Evolutionary conservation across 1,139 yeast species (phyloP).

Genomic region (Blastobotrys apis): DNA sequence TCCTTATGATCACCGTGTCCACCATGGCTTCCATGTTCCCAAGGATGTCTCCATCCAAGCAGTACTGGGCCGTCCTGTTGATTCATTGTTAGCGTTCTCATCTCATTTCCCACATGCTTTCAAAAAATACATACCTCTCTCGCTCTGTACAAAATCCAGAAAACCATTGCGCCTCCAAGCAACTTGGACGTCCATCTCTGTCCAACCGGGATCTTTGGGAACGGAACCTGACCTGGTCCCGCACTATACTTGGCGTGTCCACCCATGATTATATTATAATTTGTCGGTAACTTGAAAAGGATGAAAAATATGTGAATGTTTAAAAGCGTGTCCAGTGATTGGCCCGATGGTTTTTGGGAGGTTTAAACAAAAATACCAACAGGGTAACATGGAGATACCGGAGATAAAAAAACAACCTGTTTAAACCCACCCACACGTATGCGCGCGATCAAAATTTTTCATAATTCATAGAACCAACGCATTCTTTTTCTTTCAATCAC

Average conservation of each 20-base stretch:
- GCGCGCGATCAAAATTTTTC: not conserved
- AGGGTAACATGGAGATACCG: not conserved
- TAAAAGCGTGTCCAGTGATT: not conserved
- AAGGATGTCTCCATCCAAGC: constrained; percentile 41
- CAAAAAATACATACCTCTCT: constrained; percentile 48
- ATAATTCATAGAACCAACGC: not conserved
- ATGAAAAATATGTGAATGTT: no score
- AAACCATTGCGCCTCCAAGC: constrained; percentile 84
- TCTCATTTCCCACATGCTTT: not conserved
- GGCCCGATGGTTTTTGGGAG: constrained; percentile 4
- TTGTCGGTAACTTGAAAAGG: no score
- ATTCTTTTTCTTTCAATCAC: not conserved
- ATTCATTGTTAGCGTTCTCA: constrained; percentile 8
- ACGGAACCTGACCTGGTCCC: constrained; percentile 35
- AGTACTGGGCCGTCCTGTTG: constrained; percentile 39
- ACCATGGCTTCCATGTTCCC: constrained; percentile 37
- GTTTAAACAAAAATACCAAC: not conserved
- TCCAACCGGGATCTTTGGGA: constrained; percentile 33
- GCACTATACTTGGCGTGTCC: constrained; percentile 33
- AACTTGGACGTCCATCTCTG: constrained; percentile 58
- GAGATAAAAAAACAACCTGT: not conserved
- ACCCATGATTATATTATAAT: constrained; percentile 20
- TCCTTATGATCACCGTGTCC: constrained; percentile 23
- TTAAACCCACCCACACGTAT: no score
- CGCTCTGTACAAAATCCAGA: constrained; percentile 74